Evolutionary conservation across 192 early-diverging fungal genomes (phyloP), one percentile per base, ranked within the genome.

Genomic region (Coemansia sp.): DNA sequence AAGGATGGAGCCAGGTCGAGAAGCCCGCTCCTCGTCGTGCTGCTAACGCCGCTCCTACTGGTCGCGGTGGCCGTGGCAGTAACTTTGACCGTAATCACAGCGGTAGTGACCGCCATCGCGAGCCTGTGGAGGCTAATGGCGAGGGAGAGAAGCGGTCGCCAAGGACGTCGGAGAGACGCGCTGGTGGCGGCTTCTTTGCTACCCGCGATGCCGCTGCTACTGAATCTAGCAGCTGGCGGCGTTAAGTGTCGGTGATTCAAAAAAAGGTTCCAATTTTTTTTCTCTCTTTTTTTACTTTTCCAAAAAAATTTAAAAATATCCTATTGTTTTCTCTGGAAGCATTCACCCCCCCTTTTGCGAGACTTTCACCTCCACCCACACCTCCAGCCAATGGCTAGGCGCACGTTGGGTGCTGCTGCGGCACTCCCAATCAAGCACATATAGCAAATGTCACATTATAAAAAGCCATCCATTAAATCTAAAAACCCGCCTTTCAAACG

Each of bases 1-100:
- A 76, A 1, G 79, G 70, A 19, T 78, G 76, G 76, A 78, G 70
- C 76, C 76, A 66, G 40, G 70, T 78, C n/a, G 70, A 66, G 13
- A 67, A 64, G 40, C 66, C 69, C 13, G 54, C 31, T 39, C 66
- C 62, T 33, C 40, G 19, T 13, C 44, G 42, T 34, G 19, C 39
- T 0, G 21, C 39, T 33, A 14, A 24, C 44, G 13, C 44, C 24
- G 10, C 59, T 16, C 4, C 29, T 37, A 36, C 33, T 35, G 56
- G 33, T n/a, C 56, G 56, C 19, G 34, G 33, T 17, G 16, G 34
- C 6, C 7, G 51, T 9, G 33, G 33, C 34, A 16, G 33, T 8
- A 33, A 27, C 29, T 59, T 59, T 35, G 56, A 59, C 56, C 56
- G 56, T 36, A 35, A 33, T 33, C 56, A 34, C 13, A 59, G 56